Base-by-base conservation (phyloP, 2,329 filamentous ascomycete genomes). In the Nannizziopsis barbatae region DNA sequence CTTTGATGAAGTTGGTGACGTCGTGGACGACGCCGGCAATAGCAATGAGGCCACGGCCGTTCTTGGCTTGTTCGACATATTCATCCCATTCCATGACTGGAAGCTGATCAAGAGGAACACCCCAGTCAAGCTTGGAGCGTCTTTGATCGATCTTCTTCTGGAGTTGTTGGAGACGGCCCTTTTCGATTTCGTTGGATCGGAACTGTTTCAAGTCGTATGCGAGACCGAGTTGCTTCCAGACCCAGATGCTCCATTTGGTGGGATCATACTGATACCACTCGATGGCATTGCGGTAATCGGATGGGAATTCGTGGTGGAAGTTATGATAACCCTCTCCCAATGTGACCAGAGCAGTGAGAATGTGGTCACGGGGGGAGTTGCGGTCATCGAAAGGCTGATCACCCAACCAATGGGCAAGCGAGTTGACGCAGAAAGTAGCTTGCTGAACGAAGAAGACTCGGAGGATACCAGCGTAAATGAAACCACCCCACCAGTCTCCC, bases 271-370 rank as follows among this genome's bases (percentile, higher is more conserved):
- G 86, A 71, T 81, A 83, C 86, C 86, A 93, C 69, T 87, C 75
- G 58, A 92, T 90, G 53, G 86, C 86, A 65, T 93, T 93, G 65
- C 86, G 85, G 79, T 92, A 93, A 68, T 93, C 86, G 9, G 85
- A 90, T 47, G 87, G 87, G 71, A 93, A 93, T 68, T 93, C 86
- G 75, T 93, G 86, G 71, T 93, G 86, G 77, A 93, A 93, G 76
- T 93, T 93, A 77, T 93, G 86, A 73, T 93, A 93, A 27, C 86
- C 86, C 70, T 89, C 86, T 42, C 86, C 86, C 17, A 93, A 81
- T 38, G 86, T 93, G 58, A 87, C 81, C 14, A 93, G 71, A 39
- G 86, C 86, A 36, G 86, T 93, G 68, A 93, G 79, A 63, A 90
- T 77, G 69, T 93, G 86, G 61, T 93, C 86, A 65, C 87, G 83